Percentiles rank a stretch among this genome's conserved stretches.
phyloP scores from a whole-genome alignment of 2,329 filamentous ascomycete species.

The Macroventuria anomochaeta region DNA sequence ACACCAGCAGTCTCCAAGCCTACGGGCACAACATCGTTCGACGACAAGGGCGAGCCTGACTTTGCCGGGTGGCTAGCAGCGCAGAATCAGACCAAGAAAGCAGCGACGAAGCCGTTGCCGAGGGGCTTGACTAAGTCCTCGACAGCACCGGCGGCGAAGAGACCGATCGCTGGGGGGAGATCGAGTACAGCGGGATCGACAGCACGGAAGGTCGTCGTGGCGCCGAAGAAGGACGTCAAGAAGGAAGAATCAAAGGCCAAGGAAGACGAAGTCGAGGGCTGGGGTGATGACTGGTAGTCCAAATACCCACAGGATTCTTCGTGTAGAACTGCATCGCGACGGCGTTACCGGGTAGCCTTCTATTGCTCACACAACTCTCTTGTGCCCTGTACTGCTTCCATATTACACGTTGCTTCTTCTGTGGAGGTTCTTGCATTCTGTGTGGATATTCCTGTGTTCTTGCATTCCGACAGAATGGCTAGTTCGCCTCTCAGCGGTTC shows the following conservation, averaged over 20 bases:
- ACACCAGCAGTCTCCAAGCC: constrained; percentile 51
- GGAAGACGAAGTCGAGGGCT: constrained; percentile 50
- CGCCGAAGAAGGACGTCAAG: constrained; percentile 40
- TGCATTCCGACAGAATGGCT: too few species aligned
- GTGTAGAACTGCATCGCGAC: constrained; percentile 32
- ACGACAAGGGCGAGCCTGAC: constrained; percentile 88
- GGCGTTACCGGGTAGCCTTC: constrained; percentile 25
- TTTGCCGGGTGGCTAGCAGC: constrained; percentile 95
- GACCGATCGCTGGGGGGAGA: constrained; percentile 38
- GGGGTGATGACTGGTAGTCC: constrained; percentile 51
- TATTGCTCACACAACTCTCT: too few species aligned
- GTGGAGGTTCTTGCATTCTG: too few species aligned
- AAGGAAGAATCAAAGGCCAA: constrained; percentile 49
- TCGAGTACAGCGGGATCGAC: constrained; percentile 40
- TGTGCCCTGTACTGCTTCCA: too few species aligned
- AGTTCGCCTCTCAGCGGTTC: constrained; percentile 55
- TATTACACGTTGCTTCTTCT: too few species aligned
- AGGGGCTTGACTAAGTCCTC: constrained; percentile 77
- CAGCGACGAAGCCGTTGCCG: constrained; percentile 70
- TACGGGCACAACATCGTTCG: constrained; percentile 63
- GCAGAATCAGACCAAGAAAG: constrained; percentile 76
- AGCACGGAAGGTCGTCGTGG: constrained; percentile 38
- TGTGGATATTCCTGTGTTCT: too few species aligned
- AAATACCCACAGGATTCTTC: too few species aligned
- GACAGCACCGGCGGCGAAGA: constrained; percentile 39